Evolutionary conservation across 2,329 filamentous ascomycete genomes (phyloP).

Genomic region (Eurotiales sp.): DNA sequence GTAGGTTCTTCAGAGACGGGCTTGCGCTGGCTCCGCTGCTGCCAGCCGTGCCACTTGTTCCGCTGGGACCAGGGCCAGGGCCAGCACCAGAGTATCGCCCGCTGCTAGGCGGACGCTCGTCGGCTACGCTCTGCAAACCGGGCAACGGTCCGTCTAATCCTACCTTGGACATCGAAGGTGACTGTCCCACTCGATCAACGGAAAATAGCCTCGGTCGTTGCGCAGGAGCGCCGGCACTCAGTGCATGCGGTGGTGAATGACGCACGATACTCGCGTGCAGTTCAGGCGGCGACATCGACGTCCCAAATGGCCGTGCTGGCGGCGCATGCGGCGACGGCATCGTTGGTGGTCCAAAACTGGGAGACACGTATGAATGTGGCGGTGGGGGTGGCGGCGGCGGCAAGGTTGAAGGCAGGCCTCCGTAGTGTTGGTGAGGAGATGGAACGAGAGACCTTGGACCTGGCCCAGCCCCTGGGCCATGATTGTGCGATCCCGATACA

Average conservation of each 20-base stretch:
- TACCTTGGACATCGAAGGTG: constrained; percentile 33
- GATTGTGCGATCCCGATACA: constrained; percentile 29
- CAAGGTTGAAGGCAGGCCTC: neutral
- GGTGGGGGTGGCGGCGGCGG: constrained; percentile 26
- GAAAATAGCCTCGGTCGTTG: constrained; percentile 33
- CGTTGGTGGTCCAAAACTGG: constrained; percentile 35
- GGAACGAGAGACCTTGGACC: constrained; percentile 43
- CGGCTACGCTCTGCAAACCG: constrained; percentile 28
- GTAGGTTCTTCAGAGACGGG: constrained; percentile 69
- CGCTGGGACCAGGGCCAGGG: constrained; percentile 8
- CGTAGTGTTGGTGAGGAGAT: constrained; percentile 22
- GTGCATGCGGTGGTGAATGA: constrained; percentile 34
- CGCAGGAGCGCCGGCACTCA: constrained; percentile 35
- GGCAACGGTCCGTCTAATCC: constrained; percentile 33
- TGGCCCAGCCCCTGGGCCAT: constrained; percentile 37
- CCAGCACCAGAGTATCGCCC: constrained; percentile 27
- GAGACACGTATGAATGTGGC: constrained; percentile 31
- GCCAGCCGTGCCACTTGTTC: constrained; percentile 5
- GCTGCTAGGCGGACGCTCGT: constrained; percentile 27
- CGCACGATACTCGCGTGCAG: constrained; percentile 34
- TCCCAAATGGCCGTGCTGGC: constrained; percentile 30
- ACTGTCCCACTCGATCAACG: constrained; percentile 34
- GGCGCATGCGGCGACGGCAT: constrained; percentile 32
- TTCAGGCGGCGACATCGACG: constrained; percentile 36
- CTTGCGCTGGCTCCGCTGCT: constrained; percentile 67